Conservation (phyloP, 495 filamentous ascomycete genomes). For the Annulohypoxylon bovei region DNA sequence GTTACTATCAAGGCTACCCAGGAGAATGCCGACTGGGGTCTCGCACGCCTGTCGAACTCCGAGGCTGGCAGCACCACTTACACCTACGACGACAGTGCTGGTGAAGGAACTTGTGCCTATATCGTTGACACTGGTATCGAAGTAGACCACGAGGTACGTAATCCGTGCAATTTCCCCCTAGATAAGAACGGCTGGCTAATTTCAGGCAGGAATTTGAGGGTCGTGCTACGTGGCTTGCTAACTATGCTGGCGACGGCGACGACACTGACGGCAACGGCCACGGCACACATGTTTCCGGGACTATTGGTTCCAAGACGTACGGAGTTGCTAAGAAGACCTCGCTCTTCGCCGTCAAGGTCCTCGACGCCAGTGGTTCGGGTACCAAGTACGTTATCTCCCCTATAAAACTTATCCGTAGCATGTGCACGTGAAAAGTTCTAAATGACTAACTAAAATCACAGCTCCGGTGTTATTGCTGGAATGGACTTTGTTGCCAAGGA, state of each 20-base stretch:
- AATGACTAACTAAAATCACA: slow-evolving; percentile 27
- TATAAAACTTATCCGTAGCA: not conserved
- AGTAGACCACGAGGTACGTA: slow-evolving; percentile 63
- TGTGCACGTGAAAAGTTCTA: not conserved
- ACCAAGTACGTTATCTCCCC: slow-evolving; percentile 23
- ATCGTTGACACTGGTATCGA: slow-evolving; percentile 70
- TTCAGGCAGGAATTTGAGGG: slow-evolving; percentile 61
- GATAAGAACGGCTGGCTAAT: slow-evolving; percentile 42
- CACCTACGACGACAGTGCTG: slow-evolving; percentile 65
- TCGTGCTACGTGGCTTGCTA: slow-evolving; percentile 59
- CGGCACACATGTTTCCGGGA: slow-evolving; percentile 74
- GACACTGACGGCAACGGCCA: slow-evolving; percentile 56
- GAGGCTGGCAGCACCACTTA: slow-evolving; percentile 56
- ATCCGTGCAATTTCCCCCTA: slow-evolving; percentile 55
- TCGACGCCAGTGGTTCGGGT: slow-evolving; percentile 60
- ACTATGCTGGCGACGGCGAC: slow-evolving; percentile 46
- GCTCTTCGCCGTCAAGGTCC: slow-evolving; percentile 74
- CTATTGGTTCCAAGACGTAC: slow-evolving; percentile 67
- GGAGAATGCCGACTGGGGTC: slow-evolving; percentile 62
- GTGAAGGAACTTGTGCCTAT: slow-evolving; percentile 67
- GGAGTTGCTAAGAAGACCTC: slow-evolving; percentile 73
- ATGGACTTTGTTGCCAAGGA: slow-evolving; percentile 62
- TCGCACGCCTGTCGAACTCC: slow-evolving; percentile 62
- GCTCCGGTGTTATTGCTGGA: slow-evolving; percentile 62
- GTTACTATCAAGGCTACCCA: slow-evolving; percentile 58